Evolutionary conservation across 2,329 filamentous ascomycete species (phyloP).

Genomic region (Akanthomyces uredinophilus): DNA sequence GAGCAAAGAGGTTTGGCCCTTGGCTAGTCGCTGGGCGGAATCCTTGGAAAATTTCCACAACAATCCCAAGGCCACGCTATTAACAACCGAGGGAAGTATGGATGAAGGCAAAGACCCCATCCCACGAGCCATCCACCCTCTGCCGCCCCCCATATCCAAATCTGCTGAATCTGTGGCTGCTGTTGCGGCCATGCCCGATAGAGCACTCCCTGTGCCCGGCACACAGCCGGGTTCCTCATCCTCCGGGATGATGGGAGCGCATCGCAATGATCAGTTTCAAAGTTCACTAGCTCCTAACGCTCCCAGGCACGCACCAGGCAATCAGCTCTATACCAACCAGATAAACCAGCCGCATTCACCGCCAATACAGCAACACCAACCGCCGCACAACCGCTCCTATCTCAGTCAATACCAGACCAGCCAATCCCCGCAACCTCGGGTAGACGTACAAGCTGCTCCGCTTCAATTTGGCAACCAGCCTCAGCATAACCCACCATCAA

Average conservation of each 20-base stretch:
- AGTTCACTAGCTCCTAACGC: neutral
- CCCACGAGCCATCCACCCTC: constrained; percentile 21
- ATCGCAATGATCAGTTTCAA: neutral
- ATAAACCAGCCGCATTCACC: neutral
- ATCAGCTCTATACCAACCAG: neutral
- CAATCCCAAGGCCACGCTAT: constrained; percentile 36
- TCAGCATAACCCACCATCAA: constrained; percentile 4
- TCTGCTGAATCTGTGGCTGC: constrained; percentile 16
- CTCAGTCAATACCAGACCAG: constrained; percentile 9
- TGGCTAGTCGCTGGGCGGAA: constrained; percentile 49
- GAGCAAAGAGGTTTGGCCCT: constrained; percentile 47
- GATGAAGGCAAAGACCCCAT: constrained; percentile 39
- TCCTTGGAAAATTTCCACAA: constrained; percentile 43
- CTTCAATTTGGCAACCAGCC: constrained; percentile 13
- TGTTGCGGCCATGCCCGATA: constrained; percentile 13
- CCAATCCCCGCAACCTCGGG: constrained; percentile 2
- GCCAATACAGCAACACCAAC: neutral
- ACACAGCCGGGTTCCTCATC: constrained; percentile 23
- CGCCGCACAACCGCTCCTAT: constrained; percentile 18
- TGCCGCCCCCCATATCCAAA: constrained; percentile 13
- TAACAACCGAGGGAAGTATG: constrained; percentile 43
- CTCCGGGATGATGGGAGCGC: neutral
- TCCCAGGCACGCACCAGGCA: neutral
- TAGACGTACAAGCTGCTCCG: constrained; percentile 18
- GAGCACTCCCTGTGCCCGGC: constrained; percentile 19